Base-by-base conservation (phyloP, 2,329 filamentous ascomycete genomes). In the Blastomyces percursus region DNA sequence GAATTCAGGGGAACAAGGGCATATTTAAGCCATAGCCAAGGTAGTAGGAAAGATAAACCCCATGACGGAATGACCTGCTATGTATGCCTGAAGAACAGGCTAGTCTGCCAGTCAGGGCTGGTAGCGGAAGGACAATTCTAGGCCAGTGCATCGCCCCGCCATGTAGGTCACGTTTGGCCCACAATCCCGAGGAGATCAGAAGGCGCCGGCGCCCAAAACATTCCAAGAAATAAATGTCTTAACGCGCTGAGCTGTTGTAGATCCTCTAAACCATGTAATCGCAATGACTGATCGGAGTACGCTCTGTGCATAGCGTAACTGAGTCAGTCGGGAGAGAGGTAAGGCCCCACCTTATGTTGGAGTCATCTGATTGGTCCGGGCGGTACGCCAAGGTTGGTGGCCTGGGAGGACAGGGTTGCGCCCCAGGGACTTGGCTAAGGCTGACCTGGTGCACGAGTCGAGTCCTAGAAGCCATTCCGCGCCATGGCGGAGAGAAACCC, bases 41-140 rank as follows among this genome's bases (percentile, higher is more conserved):
- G 38, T 16, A 30, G 24, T 11, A 48, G 27, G 12, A n/a, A 59
- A 21, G 21, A 32, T 44, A 42, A 59, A 46, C 30, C 24, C 56
- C 40, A 48, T 59, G 56, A 32, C 56, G 21, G 44, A 59, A 59
- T 59, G 40, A 21, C 40, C 38, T 30, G 16, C 40, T 14, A 59
- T 59, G 56, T 59, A 59, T 59, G 56, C 56, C 56, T 59, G 56
- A 59, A 59, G 40, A n/a, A 59, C 38, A 46, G 12, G 19, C 56
- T 44, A 48, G 24, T 59, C 24, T 19, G 24, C 56, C 38, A 59
- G 24, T 46, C 38, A 19, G 56, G 40, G n/a, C 54, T 56, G 35
- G 11, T 38, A 4, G 6, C 54, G 8, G 30, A 56, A 46, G 38
- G 40, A 14, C 21, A 46, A 48, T 59, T 59, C 56, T 59, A 48